Conservation (phyloP, 116 monocot species). For the Cymodocea nodosa region DNA sequence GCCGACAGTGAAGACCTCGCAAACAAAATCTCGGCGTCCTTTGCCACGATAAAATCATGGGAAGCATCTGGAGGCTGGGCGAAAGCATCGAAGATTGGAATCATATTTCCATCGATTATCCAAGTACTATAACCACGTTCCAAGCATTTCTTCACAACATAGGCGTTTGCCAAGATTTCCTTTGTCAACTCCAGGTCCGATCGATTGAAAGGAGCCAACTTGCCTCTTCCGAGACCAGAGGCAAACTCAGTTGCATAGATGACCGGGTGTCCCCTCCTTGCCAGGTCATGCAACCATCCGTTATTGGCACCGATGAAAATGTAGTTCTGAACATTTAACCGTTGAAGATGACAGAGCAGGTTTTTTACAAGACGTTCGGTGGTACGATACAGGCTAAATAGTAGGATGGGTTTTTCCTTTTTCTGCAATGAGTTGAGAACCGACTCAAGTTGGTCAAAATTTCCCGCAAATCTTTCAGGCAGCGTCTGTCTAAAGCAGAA, state of each 20-base stretch:
- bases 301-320: slow-evolving; percentile 38
- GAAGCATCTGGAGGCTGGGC: slow-evolving; percentile 23
- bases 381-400: slow-evolving; percentile 51
- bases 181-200: slow-evolving; percentile 16
- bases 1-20: slow-evolving; percentile 37
- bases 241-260: slow-evolving; percentile 43
- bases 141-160: slow-evolving; percentile 37
- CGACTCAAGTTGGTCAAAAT: slow-evolving; percentile 46
- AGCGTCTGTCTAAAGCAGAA: slow-evolving; percentile 83
- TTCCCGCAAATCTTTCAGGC: slow-evolving; percentile 40
- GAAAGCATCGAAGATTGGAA: slow-evolving; percentile 39
- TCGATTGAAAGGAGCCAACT: slow-evolving; percentile 7
- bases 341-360: slow-evolving; percentile 77
- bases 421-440: slow-evolving; percentile 47
- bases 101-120: slow-evolving; percentile 59
- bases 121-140: slow-evolving; percentile 57
- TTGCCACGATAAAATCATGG: slow-evolving; percentile 31
- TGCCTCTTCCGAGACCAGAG: slow-evolving; percentile 7
- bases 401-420: slow-evolving; percentile 23
- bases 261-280: slow-evolving; percentile 63
- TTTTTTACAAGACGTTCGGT: slow-evolving; percentile 31
- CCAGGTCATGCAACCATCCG: slow-evolving; percentile 40
- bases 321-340: slow-evolving; percentile 40
- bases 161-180: slow-evolving; percentile 37
- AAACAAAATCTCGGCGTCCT: slow-evolving; percentile 39